phyloP scores from a whole-genome alignment of 805 yeast species.

The Nematodospora valgi region DNA sequence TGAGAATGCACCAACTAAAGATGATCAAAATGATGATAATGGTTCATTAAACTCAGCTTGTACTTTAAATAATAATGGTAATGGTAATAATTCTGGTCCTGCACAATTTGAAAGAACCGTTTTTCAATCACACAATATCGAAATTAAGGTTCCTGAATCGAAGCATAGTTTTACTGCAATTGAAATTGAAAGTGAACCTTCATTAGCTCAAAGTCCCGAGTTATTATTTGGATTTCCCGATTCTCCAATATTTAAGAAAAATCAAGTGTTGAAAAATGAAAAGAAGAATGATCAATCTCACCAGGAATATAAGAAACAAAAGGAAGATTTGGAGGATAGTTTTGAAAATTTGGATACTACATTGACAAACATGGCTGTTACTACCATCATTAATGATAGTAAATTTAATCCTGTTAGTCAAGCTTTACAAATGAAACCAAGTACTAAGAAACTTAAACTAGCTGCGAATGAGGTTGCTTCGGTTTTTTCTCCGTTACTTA shows the following conservation, averaged over 20 bases:
- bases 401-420: slow-evolving; percentile 4
- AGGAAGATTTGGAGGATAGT: neutral
- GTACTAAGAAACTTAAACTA: slow-evolving; percentile 1
- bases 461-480: no score
- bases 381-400: slow-evolving; percentile 1
- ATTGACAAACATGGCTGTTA: slow-evolving; percentile 2
- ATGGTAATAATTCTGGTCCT: neutral
- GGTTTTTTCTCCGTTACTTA: slow-evolving; percentile 1
- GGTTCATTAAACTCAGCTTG: no score
- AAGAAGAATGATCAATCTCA: neutral
- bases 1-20: no score
- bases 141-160: slow-evolving; percentile 4
- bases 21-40: no score
- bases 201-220: neutral
- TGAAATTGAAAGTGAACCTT: neutral
- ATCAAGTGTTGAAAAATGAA: neutral
- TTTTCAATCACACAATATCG: slow-evolving; percentile 5
- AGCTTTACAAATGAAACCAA: slow-evolving; percentile 1
- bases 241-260: slow-evolving; percentile 1
- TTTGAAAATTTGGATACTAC: neutral
- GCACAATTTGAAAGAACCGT: slow-evolving; percentile 7
- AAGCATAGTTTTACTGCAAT: slow-evolving; percentile 6
- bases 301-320: neutral
- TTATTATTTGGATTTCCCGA: slow-evolving; percentile 3
- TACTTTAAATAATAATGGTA: no score